phyloP scores from a whole-genome alignment of 768 basidiomycete species.

The Naganishia friedmannii region DNA sequence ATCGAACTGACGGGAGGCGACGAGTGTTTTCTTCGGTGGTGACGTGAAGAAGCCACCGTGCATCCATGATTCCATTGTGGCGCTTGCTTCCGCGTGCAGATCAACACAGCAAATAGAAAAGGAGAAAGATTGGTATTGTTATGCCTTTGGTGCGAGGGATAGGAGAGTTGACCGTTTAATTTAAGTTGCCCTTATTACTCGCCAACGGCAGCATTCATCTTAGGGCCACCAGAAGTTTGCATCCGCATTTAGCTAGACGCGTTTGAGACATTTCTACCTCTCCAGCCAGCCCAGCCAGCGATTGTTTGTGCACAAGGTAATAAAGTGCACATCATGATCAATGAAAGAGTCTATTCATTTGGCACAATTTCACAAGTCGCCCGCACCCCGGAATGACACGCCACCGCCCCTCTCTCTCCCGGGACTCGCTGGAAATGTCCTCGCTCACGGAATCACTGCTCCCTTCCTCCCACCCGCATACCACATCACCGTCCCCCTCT shows the following conservation, averaged over 20 bases:
- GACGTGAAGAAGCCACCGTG: no score
- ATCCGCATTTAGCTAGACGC: background rate
- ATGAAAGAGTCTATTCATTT: background rate
- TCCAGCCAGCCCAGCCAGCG: no score
- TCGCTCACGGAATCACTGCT: conserved; percentile 2
- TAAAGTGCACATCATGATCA: no score
- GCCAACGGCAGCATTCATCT: background rate
- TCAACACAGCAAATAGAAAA: no score
- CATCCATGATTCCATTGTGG: background rate
- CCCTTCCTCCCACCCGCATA: background rate
- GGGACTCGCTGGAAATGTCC: background rate
- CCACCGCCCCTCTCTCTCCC: background rate
- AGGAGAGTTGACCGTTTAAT: no score
- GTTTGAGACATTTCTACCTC: background rate
- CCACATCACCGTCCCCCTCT: background rate
- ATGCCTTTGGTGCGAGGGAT: no score
- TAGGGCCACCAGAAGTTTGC: background rate
- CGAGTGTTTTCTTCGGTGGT: background rate
- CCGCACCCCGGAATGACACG: conserved; percentile 4
- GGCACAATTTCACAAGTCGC: no score
- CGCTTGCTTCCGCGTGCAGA: background rate
- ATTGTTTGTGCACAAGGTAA: no score
- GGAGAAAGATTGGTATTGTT: no score
- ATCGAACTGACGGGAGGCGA: background rate
- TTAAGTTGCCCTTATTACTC: no score